These are phyloP conservation scores for Emericellopsis atlantica DNA, from an alignment of 2,329 filamentous ascomycete species.

Conservation along the genomic window DNA sequence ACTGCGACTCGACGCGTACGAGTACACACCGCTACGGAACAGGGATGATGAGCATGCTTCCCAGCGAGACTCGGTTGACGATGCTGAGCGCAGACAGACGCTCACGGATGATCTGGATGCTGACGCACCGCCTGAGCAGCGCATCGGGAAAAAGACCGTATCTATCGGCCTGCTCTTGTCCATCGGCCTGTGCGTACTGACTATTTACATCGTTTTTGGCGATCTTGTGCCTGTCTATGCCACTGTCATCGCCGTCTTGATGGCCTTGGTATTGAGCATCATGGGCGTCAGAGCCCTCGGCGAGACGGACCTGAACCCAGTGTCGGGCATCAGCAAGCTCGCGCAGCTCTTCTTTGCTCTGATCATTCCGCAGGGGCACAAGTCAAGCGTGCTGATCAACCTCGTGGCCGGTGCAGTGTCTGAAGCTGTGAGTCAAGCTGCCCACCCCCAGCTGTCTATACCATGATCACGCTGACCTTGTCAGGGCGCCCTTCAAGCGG, in stretches of 20 bases:
- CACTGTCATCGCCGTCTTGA: conserved; percentile 65
- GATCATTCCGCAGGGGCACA: conserved; percentile 67
- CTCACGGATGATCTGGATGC: conserved; percentile 27
- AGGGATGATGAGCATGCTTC: conserved; percentile 3
- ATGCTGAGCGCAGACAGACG: conserved; percentile 1
- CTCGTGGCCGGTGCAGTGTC: conserved; percentile 80
- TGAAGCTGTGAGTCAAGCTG: conserved; percentile 19
- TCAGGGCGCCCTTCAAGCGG: conserved; percentile 73
- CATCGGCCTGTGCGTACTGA: conserved; percentile 64
- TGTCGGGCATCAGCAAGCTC: conserved; percentile 91
- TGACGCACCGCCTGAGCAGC: conserved; percentile 75
- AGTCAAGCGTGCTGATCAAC: conserved; percentile 88
- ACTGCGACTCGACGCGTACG: conserved; percentile 7
- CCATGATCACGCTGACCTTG: background rate
- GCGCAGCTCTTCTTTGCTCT: conserved; percentile 92
- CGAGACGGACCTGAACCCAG: conserved; percentile 90
- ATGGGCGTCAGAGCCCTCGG: conserved; percentile 59
- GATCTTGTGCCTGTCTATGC: conserved; percentile 67
- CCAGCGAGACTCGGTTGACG: conserved; percentile 1
- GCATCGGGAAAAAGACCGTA: conserved; percentile 62
- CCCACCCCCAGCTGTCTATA: background rate
- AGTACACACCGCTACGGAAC: conserved; percentile 10
- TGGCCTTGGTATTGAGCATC: conserved; percentile 69
- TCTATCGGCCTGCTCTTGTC: conserved; percentile 65
- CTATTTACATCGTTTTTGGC: conserved; percentile 76